phyloP scores from a whole-genome alignment of 768 basidiomycete genomes.

The Termitomyces sp. region DNA sequence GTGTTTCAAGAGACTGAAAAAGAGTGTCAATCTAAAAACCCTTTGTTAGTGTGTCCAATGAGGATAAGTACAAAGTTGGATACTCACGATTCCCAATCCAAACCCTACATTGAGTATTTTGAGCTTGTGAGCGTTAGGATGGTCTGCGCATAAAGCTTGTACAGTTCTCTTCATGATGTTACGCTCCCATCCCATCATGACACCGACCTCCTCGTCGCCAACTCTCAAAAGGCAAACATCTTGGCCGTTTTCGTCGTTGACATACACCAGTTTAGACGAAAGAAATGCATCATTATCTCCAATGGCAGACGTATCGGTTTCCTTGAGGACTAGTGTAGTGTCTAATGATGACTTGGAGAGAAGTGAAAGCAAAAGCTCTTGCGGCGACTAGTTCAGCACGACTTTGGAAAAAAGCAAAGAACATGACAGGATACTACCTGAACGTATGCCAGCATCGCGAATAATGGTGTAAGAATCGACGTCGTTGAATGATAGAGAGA shows the following conservation, averaged over 20 bases:
- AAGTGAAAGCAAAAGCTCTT: slow-evolving; percentile 71
- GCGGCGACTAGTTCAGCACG: not conserved
- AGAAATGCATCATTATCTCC: slow-evolving; percentile 69
- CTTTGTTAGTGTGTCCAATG: not conserved
- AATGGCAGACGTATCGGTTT: slow-evolving; percentile 49
- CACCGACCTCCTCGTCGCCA: slow-evolving; percentile 78
- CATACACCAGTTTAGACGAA: slow-evolving; percentile 61
- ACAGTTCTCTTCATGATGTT: slow-evolving; percentile 86
- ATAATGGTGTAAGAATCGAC: slow-evolving; percentile 68
- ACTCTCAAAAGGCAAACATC: slow-evolving; percentile 72
- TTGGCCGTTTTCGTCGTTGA: slow-evolving; percentile 66
- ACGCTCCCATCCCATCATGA: slow-evolving; percentile 99
- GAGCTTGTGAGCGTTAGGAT: slow-evolving; percentile 44
- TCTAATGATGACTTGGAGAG: slow-evolving; percentile 38
- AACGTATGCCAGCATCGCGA: slow-evolving; percentile 88
- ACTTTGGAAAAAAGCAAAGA: slow-evolving; percentile 1
- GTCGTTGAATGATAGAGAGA: slow-evolving; percentile 85
- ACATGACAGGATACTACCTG: slow-evolving; percentile 45
- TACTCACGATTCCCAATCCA: slow-evolving; percentile 82
- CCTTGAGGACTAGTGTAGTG: slow-evolving; percentile 34
- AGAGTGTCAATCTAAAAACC: slow-evolving; percentile 68
- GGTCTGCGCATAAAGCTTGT: slow-evolving; percentile 47
- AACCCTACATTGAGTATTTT: slow-evolving; percentile 89
- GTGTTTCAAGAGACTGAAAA: slow-evolving; percentile 60
- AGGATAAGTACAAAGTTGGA: not conserved